Evolutionary conservation across 2,329 filamentous ascomycete species (phyloP).

Genomic region (Colletotrichum musae): DNA sequence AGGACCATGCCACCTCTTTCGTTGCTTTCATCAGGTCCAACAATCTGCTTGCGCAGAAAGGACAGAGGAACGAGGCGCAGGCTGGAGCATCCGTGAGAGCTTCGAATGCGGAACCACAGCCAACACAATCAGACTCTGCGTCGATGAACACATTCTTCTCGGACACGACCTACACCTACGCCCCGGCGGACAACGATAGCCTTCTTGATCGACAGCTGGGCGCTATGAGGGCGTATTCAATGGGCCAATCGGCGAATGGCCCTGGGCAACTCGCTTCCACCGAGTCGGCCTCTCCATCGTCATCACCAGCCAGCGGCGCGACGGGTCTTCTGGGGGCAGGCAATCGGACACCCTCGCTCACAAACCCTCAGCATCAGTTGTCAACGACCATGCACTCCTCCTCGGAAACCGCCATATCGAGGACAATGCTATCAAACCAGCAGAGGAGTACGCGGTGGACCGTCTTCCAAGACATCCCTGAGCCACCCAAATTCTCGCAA

Average conservation of each 20-base stretch:
- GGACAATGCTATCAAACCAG: constrained; percentile 62
- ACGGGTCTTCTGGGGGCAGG: constrained; percentile 44
- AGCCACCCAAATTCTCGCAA: constrained; percentile 61
- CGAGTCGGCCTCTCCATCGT: constrained; percentile 34
- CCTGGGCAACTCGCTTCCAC: not conserved
- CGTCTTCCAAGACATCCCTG: constrained; percentile 56
- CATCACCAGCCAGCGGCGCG: constrained; percentile 43
- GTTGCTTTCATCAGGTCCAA: constrained; percentile 49
- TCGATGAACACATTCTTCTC: constrained; percentile 33
- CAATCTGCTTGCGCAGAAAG: constrained; percentile 24
- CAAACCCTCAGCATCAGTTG: constrained; percentile 11
- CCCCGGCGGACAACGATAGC: constrained; percentile 10
- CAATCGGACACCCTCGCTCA: constrained; percentile 40
- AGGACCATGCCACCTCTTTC: constrained; percentile 70
- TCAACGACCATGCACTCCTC: not conserved
- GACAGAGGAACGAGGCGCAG: not conserved
- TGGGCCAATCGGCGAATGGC: not conserved
- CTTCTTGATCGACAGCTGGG: not conserved
- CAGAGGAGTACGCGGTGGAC: constrained; percentile 58
- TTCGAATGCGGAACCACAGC: not conserved
- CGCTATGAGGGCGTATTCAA: not conserved
- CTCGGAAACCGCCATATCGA: constrained; percentile 50
- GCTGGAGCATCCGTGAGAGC: not conserved
- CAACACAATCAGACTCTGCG: constrained; percentile 8
- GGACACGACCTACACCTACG: constrained; percentile 27